These are phyloP conservation scores for Papilionanthe hybrid DNA, from an alignment of 116 monocot genomes.

Conservation along the genomic window DNA sequence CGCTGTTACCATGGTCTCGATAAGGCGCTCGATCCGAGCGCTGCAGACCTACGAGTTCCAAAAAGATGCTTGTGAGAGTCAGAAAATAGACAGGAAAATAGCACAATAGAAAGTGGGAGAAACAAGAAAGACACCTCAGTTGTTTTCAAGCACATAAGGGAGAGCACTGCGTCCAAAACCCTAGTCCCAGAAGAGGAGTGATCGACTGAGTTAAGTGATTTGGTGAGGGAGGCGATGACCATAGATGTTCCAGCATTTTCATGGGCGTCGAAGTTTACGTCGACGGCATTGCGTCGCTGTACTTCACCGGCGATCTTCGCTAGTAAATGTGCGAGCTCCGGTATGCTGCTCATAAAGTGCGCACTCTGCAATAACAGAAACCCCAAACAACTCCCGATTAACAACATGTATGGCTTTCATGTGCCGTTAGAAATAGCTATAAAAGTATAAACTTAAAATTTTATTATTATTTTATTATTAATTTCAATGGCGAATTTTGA, in stretches of 20 bases:
- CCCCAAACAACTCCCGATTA: not conserved
- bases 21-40: constrained; percentile 32
- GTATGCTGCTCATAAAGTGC: constrained; percentile 11
- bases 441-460: too few species aligned
- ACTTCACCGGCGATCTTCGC: constrained; percentile 43
- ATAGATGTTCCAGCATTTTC: not conserved
- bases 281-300: constrained; percentile 15
- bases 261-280: not conserved
- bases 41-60: constrained; percentile 33
- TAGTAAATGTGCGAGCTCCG: constrained; percentile 40
- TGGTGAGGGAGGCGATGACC: constrained; percentile 38
- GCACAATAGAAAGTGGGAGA: not conserved
- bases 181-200: constrained; percentile 21
- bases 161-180: constrained; percentile 70
- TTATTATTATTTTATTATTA: too few species aligned
- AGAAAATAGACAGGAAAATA: not conserved
- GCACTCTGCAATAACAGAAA: not conserved
- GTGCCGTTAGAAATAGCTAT: too few species aligned
- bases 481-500: too few species aligned
- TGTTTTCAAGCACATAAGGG: constrained; percentile 67
- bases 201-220: constrained; percentile 36
- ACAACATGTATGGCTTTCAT: too few species aligned
- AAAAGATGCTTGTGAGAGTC: not conserved
- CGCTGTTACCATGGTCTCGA: constrained; percentile 45
- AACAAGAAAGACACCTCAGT: constrained; percentile 25